phyloP scores from a whole-genome alignment of 75 land plant genomes.

The Selaginella tamariscina region DNA sequence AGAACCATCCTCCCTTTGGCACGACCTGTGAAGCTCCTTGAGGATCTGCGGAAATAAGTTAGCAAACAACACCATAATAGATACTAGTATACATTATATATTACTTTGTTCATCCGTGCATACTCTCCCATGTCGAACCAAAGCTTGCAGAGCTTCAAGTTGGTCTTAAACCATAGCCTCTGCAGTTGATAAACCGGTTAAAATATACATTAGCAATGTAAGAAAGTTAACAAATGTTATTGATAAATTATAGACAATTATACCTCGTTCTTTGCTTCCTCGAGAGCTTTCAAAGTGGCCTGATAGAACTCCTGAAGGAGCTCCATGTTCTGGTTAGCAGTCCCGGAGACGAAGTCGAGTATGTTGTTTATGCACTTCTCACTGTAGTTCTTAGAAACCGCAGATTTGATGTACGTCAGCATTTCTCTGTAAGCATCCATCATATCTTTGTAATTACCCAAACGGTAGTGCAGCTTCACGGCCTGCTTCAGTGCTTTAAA shows the following conservation, averaged over 20 bases:
- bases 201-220: neutral
- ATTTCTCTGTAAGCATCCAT: conserved; percentile 92
- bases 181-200: conserved; percentile 20
- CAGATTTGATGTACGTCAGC: conserved; percentile 94
- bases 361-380: conserved; percentile 95
- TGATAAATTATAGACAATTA: neutral
- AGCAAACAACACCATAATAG: neutral
- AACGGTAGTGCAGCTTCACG: conserved; percentile 82
- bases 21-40: conserved; percentile 92
- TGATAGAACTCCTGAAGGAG: conserved; percentile 86
- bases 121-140: conserved; percentile 98
- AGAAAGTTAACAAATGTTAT: neutral
- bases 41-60: conserved; percentile 43
- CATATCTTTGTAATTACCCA: conserved; percentile 82
- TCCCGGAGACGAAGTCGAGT: conserved; percentile 88
- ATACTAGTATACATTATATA: neutral
- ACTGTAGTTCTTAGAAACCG: conserved; percentile 91
- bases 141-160: conserved; percentile 88
- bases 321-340: conserved; percentile 69
- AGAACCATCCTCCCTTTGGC: conserved; percentile 85
- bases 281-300: conserved; percentile 83
- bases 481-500: conserved; percentile 96
- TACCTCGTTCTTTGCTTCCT: conserved; percentile 98
- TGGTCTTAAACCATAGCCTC: conserved; percentile 98
- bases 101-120: conserved; percentile 93